These are phyloP conservation scores for Musa balbisiana DNA, from an alignment of 202 grass and related monocot species.

Conservation along the genomic window DNA sequence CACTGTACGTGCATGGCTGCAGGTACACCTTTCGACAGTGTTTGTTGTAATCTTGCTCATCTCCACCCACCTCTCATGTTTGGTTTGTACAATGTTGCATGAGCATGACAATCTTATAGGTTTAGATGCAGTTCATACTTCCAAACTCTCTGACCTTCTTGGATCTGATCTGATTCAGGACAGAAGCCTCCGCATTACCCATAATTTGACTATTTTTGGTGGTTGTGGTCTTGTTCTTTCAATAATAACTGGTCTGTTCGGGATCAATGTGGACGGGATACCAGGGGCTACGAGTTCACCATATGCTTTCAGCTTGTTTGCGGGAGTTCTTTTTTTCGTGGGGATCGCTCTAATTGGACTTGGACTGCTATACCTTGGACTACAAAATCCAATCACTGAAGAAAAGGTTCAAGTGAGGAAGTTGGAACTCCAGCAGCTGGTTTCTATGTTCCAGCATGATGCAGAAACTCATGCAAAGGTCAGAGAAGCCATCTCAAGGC, in stretches of 20 bases:
- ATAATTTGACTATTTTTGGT: slow-evolving; percentile 62
- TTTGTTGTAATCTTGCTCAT: neutral
- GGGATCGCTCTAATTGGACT: slow-evolving; percentile 35
- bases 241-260: slow-evolving; percentile 60
- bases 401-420: slow-evolving; percentile 55
- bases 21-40: slow-evolving; percentile 24
- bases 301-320: slow-evolving; percentile 52
- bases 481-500: slow-evolving; percentile 38
- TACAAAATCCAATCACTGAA: slow-evolving; percentile 52
- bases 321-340: slow-evolving; percentile 40
- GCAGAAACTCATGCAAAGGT: slow-evolving; percentile 56
- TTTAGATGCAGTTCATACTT: neutral
- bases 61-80: neutral
- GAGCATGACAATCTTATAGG: neutral
- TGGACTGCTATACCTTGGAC: slow-evolving; percentile 46
- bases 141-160: neutral
- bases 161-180: slow-evolving; percentile 28
- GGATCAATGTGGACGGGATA: slow-evolving; percentile 76
- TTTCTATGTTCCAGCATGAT: slow-evolving; percentile 65
- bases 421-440: slow-evolving; percentile 57
- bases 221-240: slow-evolving; percentile 59
- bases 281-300: slow-evolving; percentile 44
- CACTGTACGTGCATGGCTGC: slow-evolving; percentile 69
- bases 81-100: neutral
- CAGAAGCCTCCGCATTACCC: slow-evolving; percentile 48